Evolutionary conservation across 352 stramenopile species (phyloP), one percentile per base, ranked within the genome.

Genomic region (Phytopythium mirpurense): DNA sequence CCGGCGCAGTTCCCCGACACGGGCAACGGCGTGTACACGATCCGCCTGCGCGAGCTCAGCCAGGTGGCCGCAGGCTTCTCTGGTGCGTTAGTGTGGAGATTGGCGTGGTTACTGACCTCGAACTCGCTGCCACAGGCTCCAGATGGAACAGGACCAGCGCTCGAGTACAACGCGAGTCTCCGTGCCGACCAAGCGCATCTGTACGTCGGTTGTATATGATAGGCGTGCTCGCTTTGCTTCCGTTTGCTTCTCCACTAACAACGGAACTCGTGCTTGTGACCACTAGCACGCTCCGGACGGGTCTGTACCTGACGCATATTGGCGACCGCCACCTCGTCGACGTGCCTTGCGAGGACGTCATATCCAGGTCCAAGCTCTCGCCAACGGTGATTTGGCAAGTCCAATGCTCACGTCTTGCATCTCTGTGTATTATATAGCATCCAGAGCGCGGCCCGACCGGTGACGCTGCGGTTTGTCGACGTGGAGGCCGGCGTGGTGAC

Each of bases 21-120:
- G 16, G 83, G 83, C 32, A 93, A 93, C 49, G 83, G 83, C n/a
- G 56, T 91, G 19, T 93, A 93, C 59, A 90, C 64, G 19, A 88
- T 93, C 37, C 78, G 82, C 21, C 51, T 93, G 10, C 66, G 90
- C 8, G 80, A 93, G 46, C 68, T 93, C 52, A 89, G 64, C 47
- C 83, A 83, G 65, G 78, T 72, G 41, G 1, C 11, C 12, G 26
- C 41, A 35, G 35, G 42, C 19, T 18, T 29, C 29, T 57, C 5
- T 26, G 7, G 7, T 54, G 9, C 10, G 31, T 16, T 49, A 19
- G 19, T 11, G 10, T 15, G 3, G 5, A 14, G 34, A 16, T 11
- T 16, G 18, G 14, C 27, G 2, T 16, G 38, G 23, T 18, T 9
- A 12, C 2, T 29, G 40, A 45, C 21, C 21, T 38, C 23, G 9